Evolutionary conservation across 441 rosid genomes (phyloP).

Genomic region (Gossypium gossypioides): DNA sequence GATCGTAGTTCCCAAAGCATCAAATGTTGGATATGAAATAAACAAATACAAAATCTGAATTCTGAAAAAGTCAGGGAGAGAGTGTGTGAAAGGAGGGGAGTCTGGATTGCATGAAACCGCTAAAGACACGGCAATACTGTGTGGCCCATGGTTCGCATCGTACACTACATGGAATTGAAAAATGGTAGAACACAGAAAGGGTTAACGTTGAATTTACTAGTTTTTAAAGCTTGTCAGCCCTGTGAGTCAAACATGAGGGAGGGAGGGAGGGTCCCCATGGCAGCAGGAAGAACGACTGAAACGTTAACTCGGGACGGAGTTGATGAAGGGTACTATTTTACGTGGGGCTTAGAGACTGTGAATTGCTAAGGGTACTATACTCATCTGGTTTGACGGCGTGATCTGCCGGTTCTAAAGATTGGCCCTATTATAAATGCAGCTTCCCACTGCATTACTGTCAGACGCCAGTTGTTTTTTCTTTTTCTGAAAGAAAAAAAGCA

Average conservation of each 20-base stretch:
- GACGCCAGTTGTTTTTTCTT: neutral
- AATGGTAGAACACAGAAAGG: neutral
- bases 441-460: constrained; percentile 8
- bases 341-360: neutral
- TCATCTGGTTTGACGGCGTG: constrained; percentile 24
- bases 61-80: constrained; percentile 3
- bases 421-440: constrained; percentile 10
- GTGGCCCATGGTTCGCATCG: neutral
- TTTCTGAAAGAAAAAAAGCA: neutral
- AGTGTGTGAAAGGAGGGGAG: neutral
- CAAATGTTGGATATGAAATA: constrained; percentile 13
- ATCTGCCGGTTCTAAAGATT: constrained; percentile 17
- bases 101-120: constrained; percentile 1
- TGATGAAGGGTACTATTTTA: no score
- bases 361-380: neutral
- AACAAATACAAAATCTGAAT: constrained; percentile 11
- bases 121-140: neutral
- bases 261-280: neutral
- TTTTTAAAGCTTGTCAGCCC: neutral
- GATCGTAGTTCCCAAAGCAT: constrained; percentile 24
- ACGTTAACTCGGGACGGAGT: constrained; percentile 16
- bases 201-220: constrained; percentile 4
- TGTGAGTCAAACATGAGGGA: neutral
- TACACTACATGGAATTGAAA: constrained; percentile 11
- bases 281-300: neutral